Evolutionary conservation across 306 rosid species (phyloP).

Genomic region (Fragaria iinumae): DNA sequence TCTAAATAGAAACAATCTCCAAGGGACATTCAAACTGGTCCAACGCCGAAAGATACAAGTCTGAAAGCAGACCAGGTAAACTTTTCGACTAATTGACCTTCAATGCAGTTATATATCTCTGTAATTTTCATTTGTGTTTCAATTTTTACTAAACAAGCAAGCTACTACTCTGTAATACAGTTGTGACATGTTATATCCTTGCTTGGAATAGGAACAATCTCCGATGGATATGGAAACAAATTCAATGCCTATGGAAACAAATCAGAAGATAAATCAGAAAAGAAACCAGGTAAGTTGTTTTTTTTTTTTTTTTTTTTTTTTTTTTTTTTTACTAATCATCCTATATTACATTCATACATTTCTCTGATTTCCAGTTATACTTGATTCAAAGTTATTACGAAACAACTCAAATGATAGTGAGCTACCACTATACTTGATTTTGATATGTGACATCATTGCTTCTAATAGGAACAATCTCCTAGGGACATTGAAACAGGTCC

Average conservation of each 20-base stretch:
- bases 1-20: neutral
- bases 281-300: neutral
- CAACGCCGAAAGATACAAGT: neutral
- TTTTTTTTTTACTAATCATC: neutral
- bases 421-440: neutral
- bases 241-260: neutral
- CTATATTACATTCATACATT: neutral
- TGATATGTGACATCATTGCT: slow-evolving; percentile 13
- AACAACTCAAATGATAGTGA: neutral
- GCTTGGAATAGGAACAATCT: too few species aligned
- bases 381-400: neutral
- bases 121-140: too few species aligned
- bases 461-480: neutral
- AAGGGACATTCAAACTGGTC: neutral
- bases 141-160: too few species aligned
- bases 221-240: too few species aligned
- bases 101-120: neutral
- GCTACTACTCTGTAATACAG: too few species aligned
- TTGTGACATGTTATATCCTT: too few species aligned
- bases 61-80: slow-evolving; percentile 1
- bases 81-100: neutral
- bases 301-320: too few species aligned
- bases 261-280: neutral
- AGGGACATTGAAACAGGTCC: too few species aligned
- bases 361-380: neutral